phyloP scores from a whole-genome alignment of 257 asterid genomes.

The Capsicum pubescens region DNA sequence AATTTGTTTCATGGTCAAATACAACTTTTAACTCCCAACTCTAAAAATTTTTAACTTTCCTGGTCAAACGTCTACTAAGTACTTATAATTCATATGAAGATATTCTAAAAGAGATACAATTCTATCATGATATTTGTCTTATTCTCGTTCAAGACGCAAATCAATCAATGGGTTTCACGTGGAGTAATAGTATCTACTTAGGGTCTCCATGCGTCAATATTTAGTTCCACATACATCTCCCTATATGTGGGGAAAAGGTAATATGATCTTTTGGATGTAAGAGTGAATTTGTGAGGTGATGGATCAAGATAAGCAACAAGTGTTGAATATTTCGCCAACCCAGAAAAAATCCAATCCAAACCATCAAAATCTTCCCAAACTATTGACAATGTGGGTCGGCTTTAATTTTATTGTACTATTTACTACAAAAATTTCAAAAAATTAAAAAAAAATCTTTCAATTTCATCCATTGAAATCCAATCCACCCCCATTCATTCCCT shows the following conservation, averaged over 20 bases:
- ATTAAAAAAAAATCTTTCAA: slow-evolving; percentile 26
- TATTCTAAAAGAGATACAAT: not conserved
- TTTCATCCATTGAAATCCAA: slow-evolving; percentile 80
- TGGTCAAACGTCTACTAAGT: too few species aligned
- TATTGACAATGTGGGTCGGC: slow-evolving; percentile 24
- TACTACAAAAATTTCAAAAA: not conserved
- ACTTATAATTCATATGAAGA: not conserved
- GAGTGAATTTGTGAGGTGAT: slow-evolving; percentile 54
- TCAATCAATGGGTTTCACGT: not conserved
- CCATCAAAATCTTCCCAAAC: slow-evolving; percentile 27
- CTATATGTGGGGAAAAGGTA: slow-evolving; percentile 13
- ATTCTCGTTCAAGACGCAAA: not conserved
- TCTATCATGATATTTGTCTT: not conserved
- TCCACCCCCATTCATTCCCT: slow-evolving; percentile 61
- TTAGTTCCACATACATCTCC: slow-evolving; percentile 1
- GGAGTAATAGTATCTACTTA: too few species aligned
- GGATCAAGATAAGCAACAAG: slow-evolving; percentile 72
- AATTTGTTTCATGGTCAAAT: too few species aligned
- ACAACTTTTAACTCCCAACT: too few species aligned
- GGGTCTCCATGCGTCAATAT: too few species aligned
- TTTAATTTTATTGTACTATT: slow-evolving; percentile 32
- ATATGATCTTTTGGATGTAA: slow-evolving; percentile 25
- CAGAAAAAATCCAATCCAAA: slow-evolving; percentile 35
- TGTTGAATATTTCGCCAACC: slow-evolving; percentile 67
- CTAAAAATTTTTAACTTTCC: too few species aligned